Percentiles rank a stretch among this genome's conserved stretches.
phyloP scores from a whole-genome alignment of 2,329 filamentous ascomycete species.

The Xenosphaeropsis pyriputrescens region DNA sequence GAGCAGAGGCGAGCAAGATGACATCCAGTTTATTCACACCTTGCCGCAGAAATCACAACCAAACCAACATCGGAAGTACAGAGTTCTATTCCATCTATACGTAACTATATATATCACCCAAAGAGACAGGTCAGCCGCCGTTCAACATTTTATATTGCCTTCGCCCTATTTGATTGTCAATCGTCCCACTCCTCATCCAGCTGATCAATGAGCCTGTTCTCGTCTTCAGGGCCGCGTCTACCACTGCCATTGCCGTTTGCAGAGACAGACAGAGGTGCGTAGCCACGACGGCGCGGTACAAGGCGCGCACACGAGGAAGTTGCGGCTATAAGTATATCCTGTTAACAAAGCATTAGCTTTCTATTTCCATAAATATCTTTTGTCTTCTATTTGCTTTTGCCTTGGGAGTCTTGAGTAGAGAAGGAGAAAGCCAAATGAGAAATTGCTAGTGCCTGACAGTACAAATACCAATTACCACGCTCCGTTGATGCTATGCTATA shows the following conservation, averaged over 20 bases:
- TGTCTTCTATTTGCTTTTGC: constrained; percentile 2
- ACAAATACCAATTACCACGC: constrained; percentile 2
- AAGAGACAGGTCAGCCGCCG: too few species aligned
- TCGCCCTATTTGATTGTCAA: constrained; percentile 15
- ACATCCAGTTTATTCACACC: too few species aligned
- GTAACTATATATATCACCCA: too few species aligned
- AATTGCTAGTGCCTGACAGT: constrained; percentile 9
- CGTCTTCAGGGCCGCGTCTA: constrained; percentile 43
- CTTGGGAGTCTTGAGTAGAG: constrained; percentile 3
- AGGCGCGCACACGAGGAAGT: constrained; percentile 56
- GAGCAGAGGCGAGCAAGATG: too few species aligned
- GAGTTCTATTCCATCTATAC: too few species aligned
- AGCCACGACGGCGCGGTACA: constrained; percentile 50
- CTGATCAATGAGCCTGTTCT: constrained; percentile 90
- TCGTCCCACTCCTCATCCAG: constrained; percentile 97
- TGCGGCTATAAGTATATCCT: constrained; percentile 54
- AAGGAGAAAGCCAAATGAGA: constrained; percentile 1
- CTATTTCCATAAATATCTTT: too few species aligned
- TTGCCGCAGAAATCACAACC: too few species aligned
- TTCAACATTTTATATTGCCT: too few species aligned
- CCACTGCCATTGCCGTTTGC: constrained; percentile 32
- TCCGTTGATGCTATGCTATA: too few species aligned
- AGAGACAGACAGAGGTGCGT: constrained; percentile 45
- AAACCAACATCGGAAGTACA: too few species aligned
- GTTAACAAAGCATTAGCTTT: constrained; percentile 1